Base-by-base conservation (phyloP, 2,329 filamentous ascomycete genomes). In the Ascochyta lentis region DNA sequence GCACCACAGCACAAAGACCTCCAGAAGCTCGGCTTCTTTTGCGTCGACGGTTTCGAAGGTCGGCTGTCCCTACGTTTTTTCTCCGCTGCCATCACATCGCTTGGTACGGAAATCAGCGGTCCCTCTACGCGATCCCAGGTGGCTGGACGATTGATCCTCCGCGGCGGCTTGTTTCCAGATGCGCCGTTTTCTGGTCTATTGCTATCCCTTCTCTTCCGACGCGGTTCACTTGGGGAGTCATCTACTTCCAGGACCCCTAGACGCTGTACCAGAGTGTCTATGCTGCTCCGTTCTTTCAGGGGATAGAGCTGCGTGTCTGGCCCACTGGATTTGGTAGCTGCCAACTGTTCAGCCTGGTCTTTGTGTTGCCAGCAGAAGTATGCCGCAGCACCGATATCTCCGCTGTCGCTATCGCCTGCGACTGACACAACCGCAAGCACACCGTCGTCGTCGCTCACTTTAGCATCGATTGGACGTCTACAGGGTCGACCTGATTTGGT, bases 331-430 rank as follows among this genome's bases (percentile, higher is more conserved):
- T 56, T 54, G 23, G 53, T 53, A 13, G 61, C 55, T 70, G 52
- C 67, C 13, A 78, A 54, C 12, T 65, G 71, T 49, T 78, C 72
- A 3, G 91, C 91, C 76, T 99, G 95, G 54, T 95, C 91, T 72
- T 91, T 93, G 79, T 99, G 95, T 74, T 97, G 92, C 89, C 91
- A 96, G 80, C 94, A 98, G 78, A 92, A 97, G 45, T 88, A 84
- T n/a, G 77, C 81, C 4, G 77, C 76, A 54, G 87, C 85, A 31
- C 78, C 81, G 58, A 86, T 83, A 43, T 85, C 82, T 53, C 80
- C 77, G 2, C 84, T 81, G 57, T 86, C 82, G 45, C 66, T 65
- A 37, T 72, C 68, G 33, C 61, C 62, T 15, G 63, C 57, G 6
- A 79, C 76, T 9, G 77, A 74, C 3, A 75, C 67, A 2, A 80